Evolutionary conservation across 352 stramenopile genomes (phyloP).

Genomic region (Phytophthora colocasiae): DNA sequence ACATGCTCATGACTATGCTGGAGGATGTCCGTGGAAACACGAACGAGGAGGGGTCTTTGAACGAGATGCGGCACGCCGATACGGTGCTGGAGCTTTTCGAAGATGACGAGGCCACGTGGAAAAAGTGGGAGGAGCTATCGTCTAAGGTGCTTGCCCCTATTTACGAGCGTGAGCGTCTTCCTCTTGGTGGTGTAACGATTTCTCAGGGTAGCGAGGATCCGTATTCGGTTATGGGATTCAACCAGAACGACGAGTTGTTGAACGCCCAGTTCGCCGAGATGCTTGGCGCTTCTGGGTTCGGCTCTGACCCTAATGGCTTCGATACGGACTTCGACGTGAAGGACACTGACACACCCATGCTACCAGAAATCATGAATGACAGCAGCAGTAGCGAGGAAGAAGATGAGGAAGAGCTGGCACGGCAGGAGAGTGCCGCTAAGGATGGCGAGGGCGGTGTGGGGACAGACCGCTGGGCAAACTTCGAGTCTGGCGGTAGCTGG

Average conservation of each 20-base stretch:
- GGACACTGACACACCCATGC: conserved; percentile 72
- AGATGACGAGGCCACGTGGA: conserved; percentile 75
- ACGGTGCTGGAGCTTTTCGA: conserved; percentile 84
- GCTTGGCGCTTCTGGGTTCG: conserved; percentile 75
- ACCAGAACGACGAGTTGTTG: conserved; percentile 72
- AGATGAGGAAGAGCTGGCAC: conserved; percentile 68
- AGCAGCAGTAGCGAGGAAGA: conserved; percentile 91
- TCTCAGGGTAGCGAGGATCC: conserved; percentile 65
- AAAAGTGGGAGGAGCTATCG: conserved; percentile 83
- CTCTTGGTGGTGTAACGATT: conserved; percentile 73
- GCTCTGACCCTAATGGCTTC: conserved; percentile 56
- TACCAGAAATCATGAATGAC: conserved; percentile 88
- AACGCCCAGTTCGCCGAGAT: conserved; percentile 89
- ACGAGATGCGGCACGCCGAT: conserved; percentile 89
- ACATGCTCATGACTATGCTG: conserved; percentile 85
- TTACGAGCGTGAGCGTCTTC: conserved; percentile 81
- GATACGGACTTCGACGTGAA: conserved; percentile 83
- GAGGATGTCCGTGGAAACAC: conserved; percentile 77
- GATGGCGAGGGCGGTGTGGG: conserved; percentile 18
- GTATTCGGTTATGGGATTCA: conserved; percentile 82
- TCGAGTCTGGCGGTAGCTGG: conserved; percentile 70
- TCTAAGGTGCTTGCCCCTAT: conserved; percentile 71
- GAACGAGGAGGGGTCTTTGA: conserved; percentile 66
- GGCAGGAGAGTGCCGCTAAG: conserved; percentile 35
- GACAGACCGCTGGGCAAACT: conserved; percentile 66